These are phyloP conservation scores for Erysiphe pisi DNA, from an alignment of 2,329 filamentous ascomycete genomes.

Conservation along the genomic window DNA sequence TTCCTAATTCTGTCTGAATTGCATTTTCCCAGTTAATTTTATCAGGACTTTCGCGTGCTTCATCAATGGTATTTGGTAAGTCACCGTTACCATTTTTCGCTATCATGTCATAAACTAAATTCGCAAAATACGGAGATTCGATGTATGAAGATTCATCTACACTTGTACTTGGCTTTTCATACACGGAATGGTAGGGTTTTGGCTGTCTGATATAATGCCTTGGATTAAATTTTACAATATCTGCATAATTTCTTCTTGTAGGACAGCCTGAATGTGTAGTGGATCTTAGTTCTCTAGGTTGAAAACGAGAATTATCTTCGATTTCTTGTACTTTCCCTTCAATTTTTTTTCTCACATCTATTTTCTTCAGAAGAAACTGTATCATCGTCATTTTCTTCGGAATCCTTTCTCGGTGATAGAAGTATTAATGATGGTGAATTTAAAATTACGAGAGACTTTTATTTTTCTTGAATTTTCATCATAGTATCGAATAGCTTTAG, in stretches of 20 bases:
- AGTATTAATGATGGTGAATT: too few species aligned
- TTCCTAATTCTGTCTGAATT: not conserved
- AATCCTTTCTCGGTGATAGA: too few species aligned
- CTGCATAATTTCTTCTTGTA: not conserved
- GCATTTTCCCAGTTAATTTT: conserved; percentile 2
- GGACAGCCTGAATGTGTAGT: not conserved
- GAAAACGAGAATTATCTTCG: too few species aligned
- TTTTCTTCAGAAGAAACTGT: too few species aligned
- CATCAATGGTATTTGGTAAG: conserved; percentile 28
- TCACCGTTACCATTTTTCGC: not conserved
- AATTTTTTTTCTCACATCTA: too few species aligned
- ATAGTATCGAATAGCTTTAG: not conserved
- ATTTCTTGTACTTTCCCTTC: too few species aligned
- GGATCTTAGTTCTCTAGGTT: not conserved
- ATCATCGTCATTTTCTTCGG: too few species aligned
- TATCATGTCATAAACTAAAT: not conserved
- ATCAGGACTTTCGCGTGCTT: conserved; percentile 1
- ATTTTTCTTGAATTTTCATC: not conserved
- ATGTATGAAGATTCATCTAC: not conserved
- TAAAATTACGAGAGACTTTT: not conserved
- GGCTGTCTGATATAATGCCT: not conserved
- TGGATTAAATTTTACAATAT: not conserved
- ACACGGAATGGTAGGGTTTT: too few species aligned
- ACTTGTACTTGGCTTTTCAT: not conserved
- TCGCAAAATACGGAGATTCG: not conserved